phyloP scores from a whole-genome alignment of 352 stramenopile species.

The Pythium aristosporum region DNA sequence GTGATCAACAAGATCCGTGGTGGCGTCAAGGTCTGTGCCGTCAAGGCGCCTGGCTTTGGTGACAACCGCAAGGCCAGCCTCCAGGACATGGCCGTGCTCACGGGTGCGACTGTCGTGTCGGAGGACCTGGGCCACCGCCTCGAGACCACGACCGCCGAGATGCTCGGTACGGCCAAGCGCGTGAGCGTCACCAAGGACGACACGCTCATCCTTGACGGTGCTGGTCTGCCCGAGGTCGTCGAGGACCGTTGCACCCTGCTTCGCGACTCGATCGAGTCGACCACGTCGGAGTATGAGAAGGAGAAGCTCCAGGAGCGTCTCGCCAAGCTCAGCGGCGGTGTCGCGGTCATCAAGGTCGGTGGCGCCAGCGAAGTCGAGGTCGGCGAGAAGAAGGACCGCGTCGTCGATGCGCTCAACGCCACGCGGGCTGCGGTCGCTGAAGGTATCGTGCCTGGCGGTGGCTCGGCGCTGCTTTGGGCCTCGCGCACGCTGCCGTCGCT shows the following conservation, averaged over 20 bases:
- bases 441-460: slow-evolving; percentile 98
- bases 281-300: slow-evolving; percentile 99
- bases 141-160: slow-evolving; percentile 94
- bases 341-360: slow-evolving; percentile 99
- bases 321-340: slow-evolving; percentile 98
- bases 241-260: slow-evolving; percentile 97
- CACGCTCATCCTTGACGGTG: slow-evolving; percentile 97
- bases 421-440: slow-evolving; percentile 98
- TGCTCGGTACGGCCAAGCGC: slow-evolving; percentile 95
- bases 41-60: slow-evolving; percentile 99
- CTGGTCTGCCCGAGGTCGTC: slow-evolving; percentile 91
- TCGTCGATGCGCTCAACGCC: slow-evolving; percentile 99
- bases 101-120: slow-evolving; percentile 96
- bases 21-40: slow-evolving; percentile 99
- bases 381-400: slow-evolving; percentile 99
- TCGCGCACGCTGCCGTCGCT: slow-evolving; percentile 90
- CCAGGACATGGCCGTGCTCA: slow-evolving; percentile 99
- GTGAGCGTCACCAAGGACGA: slow-evolving; percentile 99
- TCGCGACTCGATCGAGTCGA: slow-evolving; percentile 93
- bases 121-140: slow-evolving; percentile 99
- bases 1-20: slow-evolving; percentile 99
- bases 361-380: slow-evolving; percentile 99
- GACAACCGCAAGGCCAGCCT: slow-evolving; percentile 99
- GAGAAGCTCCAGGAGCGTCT: slow-evolving; percentile 99
- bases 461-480: slow-evolving; percentile 97